A percentile compares a stretch with the other conserved stretches of the same genome.
phyloP scores from a whole-genome alignment of 371 early-diverging fungal species.

The Actinomortierella wolfii region DNA sequence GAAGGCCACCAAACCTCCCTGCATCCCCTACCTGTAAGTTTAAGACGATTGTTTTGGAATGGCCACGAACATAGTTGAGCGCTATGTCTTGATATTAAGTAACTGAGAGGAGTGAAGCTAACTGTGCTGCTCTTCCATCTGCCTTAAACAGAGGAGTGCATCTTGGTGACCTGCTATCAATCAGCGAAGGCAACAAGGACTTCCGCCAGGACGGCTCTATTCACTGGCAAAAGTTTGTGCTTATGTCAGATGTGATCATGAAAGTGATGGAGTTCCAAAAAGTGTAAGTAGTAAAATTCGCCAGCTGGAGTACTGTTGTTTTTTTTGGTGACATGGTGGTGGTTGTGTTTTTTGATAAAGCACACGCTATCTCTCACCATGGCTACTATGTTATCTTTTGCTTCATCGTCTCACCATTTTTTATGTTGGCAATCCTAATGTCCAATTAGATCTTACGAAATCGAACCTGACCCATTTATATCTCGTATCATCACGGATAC shows the following conservation, averaged over 20 bases:
- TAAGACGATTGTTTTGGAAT: too few relatives aligned
- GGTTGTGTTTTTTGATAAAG: background rate
- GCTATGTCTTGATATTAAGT: too few relatives aligned
- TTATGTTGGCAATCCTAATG: too few relatives aligned
- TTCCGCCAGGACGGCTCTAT: conserved; percentile 57
- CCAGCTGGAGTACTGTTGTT: background rate
- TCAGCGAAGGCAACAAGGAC: conserved; percentile 65
- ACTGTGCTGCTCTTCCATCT: too few relatives aligned
- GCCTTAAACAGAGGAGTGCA: conserved; percentile 54
- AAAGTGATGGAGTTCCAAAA: conserved; percentile 53
- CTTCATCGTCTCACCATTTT: background rate
- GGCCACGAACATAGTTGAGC: too few relatives aligned
- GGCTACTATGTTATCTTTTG: too few relatives aligned
- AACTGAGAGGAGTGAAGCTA: too few relatives aligned
- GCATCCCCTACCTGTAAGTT: conserved; percentile 64
- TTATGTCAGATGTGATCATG: conserved; percentile 62
- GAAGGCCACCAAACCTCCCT: conserved; percentile 55
- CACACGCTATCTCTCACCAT: too few relatives aligned
- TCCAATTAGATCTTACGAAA: conserved; percentile 45
- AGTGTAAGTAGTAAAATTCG: conserved; percentile 3
- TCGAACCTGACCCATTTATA: conserved; percentile 45
- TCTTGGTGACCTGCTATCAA: conserved; percentile 57
- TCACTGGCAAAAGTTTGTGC: conserved; percentile 66
- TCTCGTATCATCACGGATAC: conserved; percentile 50
- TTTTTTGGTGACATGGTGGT: background rate